A percentile compares a stretch with the other conserved stretches of the same genome.
Evolutionary conservation across 257 asterid species (phyloP).

Genomic region (Nicotiana paniculata): DNA sequence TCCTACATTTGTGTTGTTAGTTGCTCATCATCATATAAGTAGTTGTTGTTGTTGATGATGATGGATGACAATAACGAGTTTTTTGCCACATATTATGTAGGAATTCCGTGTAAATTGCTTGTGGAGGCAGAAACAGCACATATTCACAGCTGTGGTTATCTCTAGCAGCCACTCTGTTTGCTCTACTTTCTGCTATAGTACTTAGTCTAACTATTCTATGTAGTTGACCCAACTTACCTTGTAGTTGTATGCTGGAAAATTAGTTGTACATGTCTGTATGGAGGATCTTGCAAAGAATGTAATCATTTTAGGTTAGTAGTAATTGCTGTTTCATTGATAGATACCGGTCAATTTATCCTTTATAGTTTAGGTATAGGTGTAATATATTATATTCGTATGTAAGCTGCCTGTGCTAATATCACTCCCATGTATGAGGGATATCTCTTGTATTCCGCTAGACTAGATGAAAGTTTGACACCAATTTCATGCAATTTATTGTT

Average conservation of each 20-base stretch:
- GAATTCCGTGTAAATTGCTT: not conserved
- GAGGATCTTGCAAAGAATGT: constrained; percentile 2
- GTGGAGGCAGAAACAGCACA: not conserved
- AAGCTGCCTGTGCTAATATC: not conserved
- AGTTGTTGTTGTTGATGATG: not conserved
- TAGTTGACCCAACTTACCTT: not conserved
- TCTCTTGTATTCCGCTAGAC: not conserved
- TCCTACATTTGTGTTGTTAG: not conserved
- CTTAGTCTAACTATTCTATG: not conserved
- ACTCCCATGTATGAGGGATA: not conserved
- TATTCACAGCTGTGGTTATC: not conserved
- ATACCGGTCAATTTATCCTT: not conserved
- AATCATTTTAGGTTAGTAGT: not conserved
- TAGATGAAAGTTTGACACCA: not conserved
- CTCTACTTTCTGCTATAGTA: not conserved
- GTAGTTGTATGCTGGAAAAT: constrained; percentile 1
- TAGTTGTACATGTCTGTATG: not conserved
- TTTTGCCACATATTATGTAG: not conserved
- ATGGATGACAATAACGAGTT: not conserved
- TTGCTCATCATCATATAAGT: not conserved
- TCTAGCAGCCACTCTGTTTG: not conserved
- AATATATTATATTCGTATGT: not conserved
- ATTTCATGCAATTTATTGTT: not conserved
- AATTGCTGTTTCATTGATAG: not conserved
- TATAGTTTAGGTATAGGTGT: not conserved